These are phyloP conservation scores for Paramecium biaurelia DNA, from an alignment of 73 alveolate genomes.

Conservation along the genomic window DNA sequence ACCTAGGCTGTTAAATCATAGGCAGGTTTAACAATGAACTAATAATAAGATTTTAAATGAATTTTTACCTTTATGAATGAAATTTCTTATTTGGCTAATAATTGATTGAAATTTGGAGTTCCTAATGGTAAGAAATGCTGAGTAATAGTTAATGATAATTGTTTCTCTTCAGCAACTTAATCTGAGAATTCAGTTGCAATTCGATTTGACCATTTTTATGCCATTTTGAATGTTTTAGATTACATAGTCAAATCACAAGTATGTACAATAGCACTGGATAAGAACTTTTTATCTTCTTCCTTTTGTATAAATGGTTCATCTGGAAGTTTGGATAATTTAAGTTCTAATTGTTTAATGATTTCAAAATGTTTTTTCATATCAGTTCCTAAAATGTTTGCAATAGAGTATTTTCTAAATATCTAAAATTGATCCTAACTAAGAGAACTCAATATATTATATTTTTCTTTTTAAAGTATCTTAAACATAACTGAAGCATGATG, in stretches of 20 bases:
- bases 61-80: not conserved
- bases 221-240: not conserved
- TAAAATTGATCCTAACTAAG: constrained; percentile 64
- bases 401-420: constrained; percentile 71
- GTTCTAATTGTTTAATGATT: constrained; percentile 32
- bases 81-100: constrained; percentile 33
- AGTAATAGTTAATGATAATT: not conserved
- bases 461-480: constrained; percentile 70
- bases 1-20: not conserved
- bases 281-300: constrained; percentile 56
- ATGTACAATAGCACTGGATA: constrained; percentile 60
- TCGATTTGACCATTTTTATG: constrained; percentile 24
- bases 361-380: constrained; percentile 64
- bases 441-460: constrained; percentile 66
- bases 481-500: constrained; percentile 89
- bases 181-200: constrained; percentile 6
- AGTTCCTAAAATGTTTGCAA: constrained; percentile 79
- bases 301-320: constrained; percentile 48
- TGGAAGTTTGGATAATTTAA: not conserved
- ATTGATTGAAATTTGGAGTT: constrained; percentile 7
- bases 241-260: constrained; percentile 50
- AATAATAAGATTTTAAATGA: not conserved
- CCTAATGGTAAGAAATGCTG: constrained; percentile 2
- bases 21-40: constrained; percentile 34
- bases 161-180: not conserved